Percentiles rank a stretch among this genome's conserved stretches.
These are phyloP conservation scores for Radiomyces spectabilis DNA, from an alignment of 192 early-diverging fungal species.

Conservation along the genomic window DNA sequence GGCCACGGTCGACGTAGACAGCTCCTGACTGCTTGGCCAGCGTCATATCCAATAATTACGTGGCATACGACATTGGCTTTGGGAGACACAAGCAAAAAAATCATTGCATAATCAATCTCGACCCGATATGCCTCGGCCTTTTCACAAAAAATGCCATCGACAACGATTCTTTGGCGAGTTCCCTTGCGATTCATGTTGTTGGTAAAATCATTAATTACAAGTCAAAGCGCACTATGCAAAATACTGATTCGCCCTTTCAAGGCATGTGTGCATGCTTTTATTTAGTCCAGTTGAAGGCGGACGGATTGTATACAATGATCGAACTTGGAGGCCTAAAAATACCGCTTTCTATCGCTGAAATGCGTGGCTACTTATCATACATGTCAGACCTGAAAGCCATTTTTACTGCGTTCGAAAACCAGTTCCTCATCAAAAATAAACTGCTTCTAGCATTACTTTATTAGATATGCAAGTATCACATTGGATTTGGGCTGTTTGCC, in stretches of 20 bases:
- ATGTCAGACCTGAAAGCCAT: neutral
- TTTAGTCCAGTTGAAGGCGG: neutral
- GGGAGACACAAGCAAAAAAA: too few species aligned
- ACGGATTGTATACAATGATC: neutral
- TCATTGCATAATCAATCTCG: too few species aligned
- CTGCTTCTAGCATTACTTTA: too few species aligned
- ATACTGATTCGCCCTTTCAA: neutral
- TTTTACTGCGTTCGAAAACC: neutral
- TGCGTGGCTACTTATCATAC: neutral
- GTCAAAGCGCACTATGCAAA: neutral
- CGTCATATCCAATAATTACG: too few species aligned
- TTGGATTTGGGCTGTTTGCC: too few species aligned
- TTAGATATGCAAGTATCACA: too few species aligned
- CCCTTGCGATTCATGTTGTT: neutral
- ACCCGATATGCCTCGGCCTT: too few species aligned
- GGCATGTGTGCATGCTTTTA: neutral
- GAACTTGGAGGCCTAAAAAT: neutral
- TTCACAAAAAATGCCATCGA: neutral
- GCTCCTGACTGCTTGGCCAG: too few species aligned
- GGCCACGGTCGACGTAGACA: too few species aligned
- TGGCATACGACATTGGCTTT: too few species aligned
- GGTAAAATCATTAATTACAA: neutral
- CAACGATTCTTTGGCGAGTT: neutral
- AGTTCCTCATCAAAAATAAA: too few species aligned
- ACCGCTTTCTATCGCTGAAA: neutral